Evolutionary conservation across 2,329 filamentous ascomycete species (phyloP).

Genomic region (Ceratocystis destructans): DNA sequence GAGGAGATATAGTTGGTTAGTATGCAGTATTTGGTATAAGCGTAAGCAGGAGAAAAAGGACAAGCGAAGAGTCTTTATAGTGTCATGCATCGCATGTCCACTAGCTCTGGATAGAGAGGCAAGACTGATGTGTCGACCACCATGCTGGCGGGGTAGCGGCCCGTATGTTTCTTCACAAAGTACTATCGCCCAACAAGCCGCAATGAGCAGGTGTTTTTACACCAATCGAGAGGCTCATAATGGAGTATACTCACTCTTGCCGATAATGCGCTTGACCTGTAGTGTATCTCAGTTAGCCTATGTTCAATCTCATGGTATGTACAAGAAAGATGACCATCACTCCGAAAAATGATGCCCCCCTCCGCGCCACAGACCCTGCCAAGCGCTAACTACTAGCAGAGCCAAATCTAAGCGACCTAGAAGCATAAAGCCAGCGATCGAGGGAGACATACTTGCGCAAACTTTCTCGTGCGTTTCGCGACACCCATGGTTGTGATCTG

Average conservation of each 20-base stretch:
- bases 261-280: slow-evolving; percentile 67
- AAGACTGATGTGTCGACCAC: neutral
- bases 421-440: neutral
- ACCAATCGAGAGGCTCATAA: neutral
- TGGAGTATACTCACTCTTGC: slow-evolving; percentile 34
- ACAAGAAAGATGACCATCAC: neutral
- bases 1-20: neutral
- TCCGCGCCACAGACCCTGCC: neutral
- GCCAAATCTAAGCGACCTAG: neutral
- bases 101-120: neutral
- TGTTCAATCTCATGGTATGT: neutral
- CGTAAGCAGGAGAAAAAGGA: neutral
- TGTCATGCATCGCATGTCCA: neutral
- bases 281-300: slow-evolving; percentile 20
- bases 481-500: slow-evolving; percentile 54
- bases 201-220: no score
- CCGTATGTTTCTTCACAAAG: neutral
- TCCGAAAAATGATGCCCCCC: neutral
- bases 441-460: slow-evolving; percentile 44
- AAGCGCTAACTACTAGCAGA: neutral
- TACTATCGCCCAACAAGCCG: neutral
- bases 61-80: neutral
- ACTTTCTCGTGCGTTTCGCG: slow-evolving; percentile 83
- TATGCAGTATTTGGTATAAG: neutral
- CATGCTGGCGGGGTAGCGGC: neutral